These are phyloP conservation scores for Pythium aristosporum DNA, from an alignment of 352 stramenopile genomes.

Conservation along the genomic window DNA sequence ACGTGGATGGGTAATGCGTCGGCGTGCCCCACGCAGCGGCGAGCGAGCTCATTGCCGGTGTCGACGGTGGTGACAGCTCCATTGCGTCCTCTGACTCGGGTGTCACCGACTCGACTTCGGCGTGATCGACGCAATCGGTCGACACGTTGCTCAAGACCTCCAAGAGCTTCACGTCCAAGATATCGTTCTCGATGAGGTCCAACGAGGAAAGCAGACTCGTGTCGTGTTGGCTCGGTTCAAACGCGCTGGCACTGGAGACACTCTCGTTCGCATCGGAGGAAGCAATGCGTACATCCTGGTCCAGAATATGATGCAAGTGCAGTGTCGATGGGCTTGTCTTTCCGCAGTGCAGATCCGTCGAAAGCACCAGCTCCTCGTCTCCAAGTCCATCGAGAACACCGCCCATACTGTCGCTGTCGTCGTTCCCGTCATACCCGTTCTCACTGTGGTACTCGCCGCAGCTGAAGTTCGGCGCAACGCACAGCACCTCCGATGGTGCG, in stretches of 20 bases:
- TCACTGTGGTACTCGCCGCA: background rate
- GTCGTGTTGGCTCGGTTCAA: background rate
- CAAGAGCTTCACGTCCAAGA: background rate
- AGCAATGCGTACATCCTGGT: background rate
- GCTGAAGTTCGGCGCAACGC: slow-evolving; percentile 9
- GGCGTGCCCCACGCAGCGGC: background rate
- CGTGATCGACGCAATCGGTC: background rate
- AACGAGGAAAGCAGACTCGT: background rate
- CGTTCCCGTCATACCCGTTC: background rate
- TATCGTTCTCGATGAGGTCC: background rate
- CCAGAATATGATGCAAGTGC: background rate
- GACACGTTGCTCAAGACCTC: slow-evolving; percentile 1
- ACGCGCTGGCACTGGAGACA: background rate
- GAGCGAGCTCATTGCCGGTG: background rate
- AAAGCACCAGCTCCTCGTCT: slow-evolving; percentile 21
- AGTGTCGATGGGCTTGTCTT: background rate
- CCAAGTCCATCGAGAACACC: slow-evolving; percentile 15
- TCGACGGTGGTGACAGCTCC: background rate
- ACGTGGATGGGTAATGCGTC: background rate
- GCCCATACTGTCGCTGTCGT: slow-evolving; percentile 1
- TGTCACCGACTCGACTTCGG: background rate
- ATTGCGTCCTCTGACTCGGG: background rate
- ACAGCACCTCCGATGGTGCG: slow-evolving; percentile 16
- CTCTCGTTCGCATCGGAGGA: background rate
- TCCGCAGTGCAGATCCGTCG: background rate